Evolutionary conservation across 352 stramenopile genomes (phyloP).

Genomic region (Thalassiosira ordinaria): DNA sequence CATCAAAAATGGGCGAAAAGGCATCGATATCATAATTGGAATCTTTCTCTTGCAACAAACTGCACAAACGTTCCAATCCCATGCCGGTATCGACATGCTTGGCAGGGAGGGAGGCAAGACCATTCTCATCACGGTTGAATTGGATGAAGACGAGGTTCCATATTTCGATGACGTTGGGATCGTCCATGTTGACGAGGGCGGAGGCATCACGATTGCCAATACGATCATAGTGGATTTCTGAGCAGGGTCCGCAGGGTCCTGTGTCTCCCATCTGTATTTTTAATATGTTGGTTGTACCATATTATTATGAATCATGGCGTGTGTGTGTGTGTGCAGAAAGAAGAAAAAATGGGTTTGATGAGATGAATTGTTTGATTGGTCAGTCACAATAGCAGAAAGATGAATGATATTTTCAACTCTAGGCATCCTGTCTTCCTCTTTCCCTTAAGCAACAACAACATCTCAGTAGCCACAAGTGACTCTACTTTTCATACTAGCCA

Average conservation of each 20-base stretch:
- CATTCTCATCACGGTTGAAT: conserved; percentile 93
- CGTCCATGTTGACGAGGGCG: conserved; percentile 96
- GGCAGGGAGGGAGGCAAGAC: conserved; percentile 91
- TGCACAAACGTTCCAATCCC: conserved; percentile 94
- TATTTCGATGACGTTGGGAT: conserved; percentile 99
- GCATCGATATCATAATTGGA: conserved; percentile 99
- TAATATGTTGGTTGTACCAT: no score
- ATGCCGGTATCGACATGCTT: conserved; percentile 99
- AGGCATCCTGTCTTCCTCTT: no score
- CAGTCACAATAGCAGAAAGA: no score
- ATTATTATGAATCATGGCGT: no score
- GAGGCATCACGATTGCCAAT: conserved; percentile 93
- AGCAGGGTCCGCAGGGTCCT: conserved; percentile 98
- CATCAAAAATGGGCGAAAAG: conserved; percentile 95
- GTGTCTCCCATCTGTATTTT: conserved; percentile 96
- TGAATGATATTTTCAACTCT: no score
- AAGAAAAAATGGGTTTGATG: no score
- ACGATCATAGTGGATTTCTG: conserved; percentile 99
- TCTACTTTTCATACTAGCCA: no score
- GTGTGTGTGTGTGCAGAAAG: no score
- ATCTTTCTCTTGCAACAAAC: conserved; percentile 74
- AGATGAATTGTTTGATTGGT: no score
- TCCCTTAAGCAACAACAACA: no score
- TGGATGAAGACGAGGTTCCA: conserved; percentile 99
- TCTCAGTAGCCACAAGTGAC: no score